Base-by-base conservation (phyloP, 2,329 filamentous ascomycete genomes). In the Aspergillus spinulosporus region DNA sequence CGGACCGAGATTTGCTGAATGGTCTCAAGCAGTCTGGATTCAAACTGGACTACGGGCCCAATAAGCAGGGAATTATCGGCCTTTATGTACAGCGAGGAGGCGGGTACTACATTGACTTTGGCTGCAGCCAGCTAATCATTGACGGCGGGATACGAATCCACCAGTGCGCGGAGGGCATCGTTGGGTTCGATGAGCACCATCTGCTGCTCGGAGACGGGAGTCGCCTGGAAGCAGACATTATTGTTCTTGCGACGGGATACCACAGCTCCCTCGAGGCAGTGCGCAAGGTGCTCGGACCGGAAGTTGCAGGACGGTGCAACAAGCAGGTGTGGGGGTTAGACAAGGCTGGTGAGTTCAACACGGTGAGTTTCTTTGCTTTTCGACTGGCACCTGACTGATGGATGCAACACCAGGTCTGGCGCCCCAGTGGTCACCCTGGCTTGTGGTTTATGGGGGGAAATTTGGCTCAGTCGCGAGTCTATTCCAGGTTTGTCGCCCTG, bases 361-460 rank as follows among this genome's bases (percentile, higher is more conserved):
- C 53, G n/a, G 47, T 54, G 15, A 32, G 52, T 21, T 26, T 14
- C 26, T 28, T n/a, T 37, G 26, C 36, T 29, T 15, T 32, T 31
- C 12, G 5, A 36, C 12, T 39, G 43, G 7, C 4, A 4, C 7
- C 11, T 15, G 14, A 34, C 32, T 26, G 15, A 36, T 5, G 28
- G 42, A 2, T 21, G 21, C 21, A 21, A 21, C 21, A 21, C 21
- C 21, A 55, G 52, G 42, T 56, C 12, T 56, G 54, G 54, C 34
- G 54, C 4, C 42, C 31, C 3, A 56, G 43, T n/a, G 54, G 54
- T 4, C 54, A 56, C 29, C 54, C 43, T 8, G 14, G 44, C 12
- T 49, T 56, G 11, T 56, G 54, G 54, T 52, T 43, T 36, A 56
- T 56, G 54, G 49, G 49, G 3, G 54, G 54, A 6, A 52, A 8